These are phyloP conservation scores for Garcia nutans DNA, from an alignment of 345 rosid species.

Conservation along the genomic window DNA sequence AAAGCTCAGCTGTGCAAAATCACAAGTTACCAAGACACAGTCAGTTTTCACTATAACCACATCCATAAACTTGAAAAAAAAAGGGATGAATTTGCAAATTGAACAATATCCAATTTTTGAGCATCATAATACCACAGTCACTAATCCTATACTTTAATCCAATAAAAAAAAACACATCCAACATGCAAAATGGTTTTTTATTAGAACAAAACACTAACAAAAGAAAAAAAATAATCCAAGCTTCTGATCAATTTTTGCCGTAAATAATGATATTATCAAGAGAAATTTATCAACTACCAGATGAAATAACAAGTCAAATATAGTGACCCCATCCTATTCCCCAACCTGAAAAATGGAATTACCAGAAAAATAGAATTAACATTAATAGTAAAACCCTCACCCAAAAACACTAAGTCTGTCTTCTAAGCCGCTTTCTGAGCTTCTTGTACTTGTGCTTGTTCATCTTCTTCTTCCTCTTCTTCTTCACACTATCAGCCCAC, in stretches of 20 bases:
- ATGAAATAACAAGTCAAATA: background rate
- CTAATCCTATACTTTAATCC: background rate
- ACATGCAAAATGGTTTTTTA: background rate
- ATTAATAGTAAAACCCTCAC: constrained; percentile 3
- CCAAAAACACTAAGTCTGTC: background rate
- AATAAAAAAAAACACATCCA: background rate
- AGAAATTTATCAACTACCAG: background rate
- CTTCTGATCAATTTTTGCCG: background rate
- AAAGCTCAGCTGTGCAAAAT: background rate
- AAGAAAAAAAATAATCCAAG: background rate
- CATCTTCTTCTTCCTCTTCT: constrained; percentile 18
- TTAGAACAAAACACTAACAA: background rate
- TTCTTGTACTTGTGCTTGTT: constrained; percentile 9
- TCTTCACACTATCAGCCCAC: constrained; percentile 11
- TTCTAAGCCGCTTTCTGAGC: constrained; percentile 6
- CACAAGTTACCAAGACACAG: background rate
- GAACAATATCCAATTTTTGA: background rate
- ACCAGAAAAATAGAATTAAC: too few relatives aligned
- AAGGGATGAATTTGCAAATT: background rate
- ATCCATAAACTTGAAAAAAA: background rate
- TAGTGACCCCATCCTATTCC: background rate
- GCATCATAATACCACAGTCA: background rate
- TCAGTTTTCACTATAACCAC: background rate
- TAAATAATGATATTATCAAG: background rate
- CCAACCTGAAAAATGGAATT: background rate